Evolutionary conservation across 176 grass and related monocot genomes (phyloP), one percentile per base, ranked within the genome.

Genomic region (Cenchrus purpureus): DNA sequence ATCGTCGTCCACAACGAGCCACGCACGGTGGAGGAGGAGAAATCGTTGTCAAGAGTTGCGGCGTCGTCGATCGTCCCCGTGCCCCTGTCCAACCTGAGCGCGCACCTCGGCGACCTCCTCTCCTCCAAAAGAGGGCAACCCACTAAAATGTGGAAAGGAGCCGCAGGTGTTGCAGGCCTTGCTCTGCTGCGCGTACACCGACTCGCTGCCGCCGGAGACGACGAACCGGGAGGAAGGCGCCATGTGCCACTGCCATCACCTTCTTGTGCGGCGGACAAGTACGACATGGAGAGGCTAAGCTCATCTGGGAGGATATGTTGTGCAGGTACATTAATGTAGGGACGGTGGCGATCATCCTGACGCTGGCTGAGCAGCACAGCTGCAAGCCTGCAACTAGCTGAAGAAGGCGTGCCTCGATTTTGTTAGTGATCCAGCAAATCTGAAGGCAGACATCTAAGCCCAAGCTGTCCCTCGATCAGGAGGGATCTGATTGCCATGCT

Each of bases 251-350:
- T 25, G 25, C 25, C 25, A 25, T 25, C 73, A 87, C 65, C 71
- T 90, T 48, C 48, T 87, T 16, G 84, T 25, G 88, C 79, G 2
- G 88, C 84, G 12, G 88, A 90, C 69, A 76, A 54, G 48, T 90
- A 87, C 1, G 17, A 19, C 17, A 20, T 69, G 67, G 40, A 10
- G 9, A 86, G 89, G 7, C 44, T 91, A 91, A 87, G 19, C 37
- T 83, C 45, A 68, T 91, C 13, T 87, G 89, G 29, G 89, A 87
- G 42, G 73, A 52, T 79, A 52, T 79, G 50, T 9, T 90, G 12
- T 83, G 75, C 65, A 61, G 74, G 31, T 12, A 74, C 82, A 73
- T 87, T 17, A 40, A 55, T 44, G 10, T 32, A 17, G 71, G 66
- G 44, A 80, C 76, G 28, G 68, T 40, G 59, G 85, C 57, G 20